Percentiles rank a stretch among this genome's conserved stretches.
Evolutionary conservation across 1,284 basidiomycete genomes (phyloP).

Genomic region (Cutaneotrichosporon dermatis): DNA sequence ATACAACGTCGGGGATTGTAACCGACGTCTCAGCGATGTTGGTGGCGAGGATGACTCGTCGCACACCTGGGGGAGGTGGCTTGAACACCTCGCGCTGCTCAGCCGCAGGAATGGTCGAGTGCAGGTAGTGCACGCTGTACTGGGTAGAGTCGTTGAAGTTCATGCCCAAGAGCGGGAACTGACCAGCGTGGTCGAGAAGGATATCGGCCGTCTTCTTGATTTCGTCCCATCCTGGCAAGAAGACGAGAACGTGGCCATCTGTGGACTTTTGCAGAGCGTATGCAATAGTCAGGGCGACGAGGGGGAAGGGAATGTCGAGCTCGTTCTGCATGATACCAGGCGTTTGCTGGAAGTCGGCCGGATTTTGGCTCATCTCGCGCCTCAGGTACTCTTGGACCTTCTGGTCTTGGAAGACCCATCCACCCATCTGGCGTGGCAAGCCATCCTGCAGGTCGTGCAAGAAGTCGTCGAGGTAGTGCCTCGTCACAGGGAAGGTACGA

Average conservation of each 20-base stretch:
- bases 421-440: slow-evolving; percentile 45
- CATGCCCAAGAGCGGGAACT: slow-evolving; percentile 57
- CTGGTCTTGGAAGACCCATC: slow-evolving; percentile 68
- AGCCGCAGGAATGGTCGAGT: slow-evolving; percentile 81
- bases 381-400: slow-evolving; percentile 71
- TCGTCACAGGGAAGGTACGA: slow-evolving; percentile 81
- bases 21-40: slow-evolving; percentile 96
- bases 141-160: slow-evolving; percentile 60
- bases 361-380: slow-evolving; percentile 60
- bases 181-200: slow-evolving; percentile 54
- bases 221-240: slow-evolving; percentile 64
- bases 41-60: slow-evolving; percentile 85
- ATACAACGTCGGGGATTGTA: slow-evolving; percentile 94
- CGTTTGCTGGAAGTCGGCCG: slow-evolving; percentile 27
- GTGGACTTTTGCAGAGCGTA: slow-evolving; percentile 70
- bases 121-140: slow-evolving; percentile 79
- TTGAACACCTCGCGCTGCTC: slow-evolving; percentile 91
- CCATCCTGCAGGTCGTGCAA: slow-evolving; percentile 53
- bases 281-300: slow-evolving; percentile 77
- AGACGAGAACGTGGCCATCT: slow-evolving; percentile 87
- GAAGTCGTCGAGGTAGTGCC: slow-evolving; percentile 78
- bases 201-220: slow-evolving; percentile 73
- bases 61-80: slow-evolving; percentile 67
- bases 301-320: slow-evolving; percentile 74
- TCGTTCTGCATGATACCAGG: slow-evolving; percentile 55